Conservation (phyloP, 441 rosid genomes). For the Adansonia rubrostipa region DNA sequence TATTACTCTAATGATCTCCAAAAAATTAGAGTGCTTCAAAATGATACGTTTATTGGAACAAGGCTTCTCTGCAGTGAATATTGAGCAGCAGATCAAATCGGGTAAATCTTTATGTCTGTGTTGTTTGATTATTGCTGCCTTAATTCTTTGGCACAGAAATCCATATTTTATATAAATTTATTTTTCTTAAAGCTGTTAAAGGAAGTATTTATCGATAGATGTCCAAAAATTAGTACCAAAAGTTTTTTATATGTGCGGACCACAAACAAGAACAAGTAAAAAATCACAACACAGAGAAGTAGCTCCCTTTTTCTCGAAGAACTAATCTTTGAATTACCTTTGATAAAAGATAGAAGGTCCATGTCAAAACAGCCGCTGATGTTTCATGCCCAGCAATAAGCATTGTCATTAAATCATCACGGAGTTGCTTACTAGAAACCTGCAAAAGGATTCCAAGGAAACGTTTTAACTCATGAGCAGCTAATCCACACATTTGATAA, state of each 20-base stretch:
- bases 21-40: not conserved
- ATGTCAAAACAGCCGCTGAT: slow-evolving; percentile 92
- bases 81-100: slow-evolving; percentile 12
- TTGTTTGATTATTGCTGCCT: not conserved
- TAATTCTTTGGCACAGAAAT: not conserved
- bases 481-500: slow-evolving; percentile 26
- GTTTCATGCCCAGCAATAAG: slow-evolving; percentile 99
- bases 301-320: not conserved
- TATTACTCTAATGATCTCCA: not conserved
- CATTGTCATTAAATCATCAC: slow-evolving; percentile 98
- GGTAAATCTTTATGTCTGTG: not conserved
- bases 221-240: not conserved
- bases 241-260: not conserved
- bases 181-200: not conserved
- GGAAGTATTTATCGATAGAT: not conserved
- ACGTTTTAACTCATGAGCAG: slow-evolving; percentile 21
- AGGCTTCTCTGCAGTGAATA: not conserved
- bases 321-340: slow-evolving; percentile 49
- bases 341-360: slow-evolving; percentile 96
- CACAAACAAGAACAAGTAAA: not conserved
- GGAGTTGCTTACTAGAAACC: slow-evolving; percentile 98
- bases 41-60: not conserved
- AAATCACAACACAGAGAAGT: not conserved
- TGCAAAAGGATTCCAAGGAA: slow-evolving; percentile 40
- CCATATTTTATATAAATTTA: not conserved